These are phyloP conservation scores for Amorphotheca resinae DNA, from an alignment of 495 filamentous ascomycete species.

Conservation along the genomic window DNA sequence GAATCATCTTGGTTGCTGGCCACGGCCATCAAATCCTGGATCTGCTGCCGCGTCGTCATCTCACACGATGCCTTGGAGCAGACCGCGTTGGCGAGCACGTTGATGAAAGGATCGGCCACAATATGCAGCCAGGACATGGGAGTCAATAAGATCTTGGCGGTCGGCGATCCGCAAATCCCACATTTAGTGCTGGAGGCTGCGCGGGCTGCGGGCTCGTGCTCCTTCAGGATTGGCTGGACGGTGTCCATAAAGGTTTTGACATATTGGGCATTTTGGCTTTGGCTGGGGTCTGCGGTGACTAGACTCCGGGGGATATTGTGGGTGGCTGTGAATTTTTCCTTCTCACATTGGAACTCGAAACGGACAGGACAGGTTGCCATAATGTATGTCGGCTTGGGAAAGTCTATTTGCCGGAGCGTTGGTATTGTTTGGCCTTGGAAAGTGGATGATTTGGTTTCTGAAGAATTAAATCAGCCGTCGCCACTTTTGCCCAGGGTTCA, in stretches of 20 bases:
- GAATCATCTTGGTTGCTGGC: neutral
- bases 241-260: neutral
- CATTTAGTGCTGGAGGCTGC: neutral
- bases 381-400: too few species aligned
- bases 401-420: too few species aligned
- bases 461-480: too few species aligned
- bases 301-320: neutral
- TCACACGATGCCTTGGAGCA: neutral
- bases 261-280: neutral
- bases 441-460: too few species aligned
- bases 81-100: neutral
- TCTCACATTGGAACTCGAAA: neutral
- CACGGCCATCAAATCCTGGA: neutral
- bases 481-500: too few species aligned
- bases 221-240: neutral
- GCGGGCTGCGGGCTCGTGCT: neutral
- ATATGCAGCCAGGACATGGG: neutral
- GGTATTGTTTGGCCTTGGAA: too few species aligned
- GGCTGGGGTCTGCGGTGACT: neutral
- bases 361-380: neutral
- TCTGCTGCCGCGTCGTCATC: neutral
- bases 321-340: neutral
- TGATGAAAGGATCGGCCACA: neutral
- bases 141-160: neutral
- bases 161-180: neutral